Evolutionary conservation across 352 stramenopile species (phyloP).

Genomic region (Hyaloperonospora brassicae): DNA sequence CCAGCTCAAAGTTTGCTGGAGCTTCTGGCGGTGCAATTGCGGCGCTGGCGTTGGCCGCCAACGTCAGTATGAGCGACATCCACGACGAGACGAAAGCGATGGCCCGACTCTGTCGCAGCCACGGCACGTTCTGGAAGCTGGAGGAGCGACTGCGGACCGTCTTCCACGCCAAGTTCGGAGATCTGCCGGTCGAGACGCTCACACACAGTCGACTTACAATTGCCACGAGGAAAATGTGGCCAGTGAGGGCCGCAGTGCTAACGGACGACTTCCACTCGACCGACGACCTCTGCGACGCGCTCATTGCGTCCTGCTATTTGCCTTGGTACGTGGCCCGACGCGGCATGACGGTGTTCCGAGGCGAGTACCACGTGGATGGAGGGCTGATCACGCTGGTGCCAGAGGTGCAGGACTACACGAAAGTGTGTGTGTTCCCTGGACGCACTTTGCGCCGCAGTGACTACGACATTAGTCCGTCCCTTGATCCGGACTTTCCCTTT

Average conservation of each 20-base stretch:
- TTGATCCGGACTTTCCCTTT: slow-evolving; percentile 53
- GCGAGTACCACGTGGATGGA: slow-evolving; percentile 64
- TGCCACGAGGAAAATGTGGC: slow-evolving; percentile 66
- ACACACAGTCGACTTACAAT: slow-evolving; percentile 45
- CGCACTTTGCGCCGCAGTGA: slow-evolving; percentile 42
- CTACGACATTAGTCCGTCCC: slow-evolving; percentile 72
- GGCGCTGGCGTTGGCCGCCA: slow-evolving; percentile 49
- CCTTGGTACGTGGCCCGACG: slow-evolving; percentile 62
- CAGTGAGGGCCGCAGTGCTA: slow-evolving; percentile 38
- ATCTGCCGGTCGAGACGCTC: slow-evolving; percentile 34
- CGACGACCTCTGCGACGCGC: slow-evolving; percentile 48
- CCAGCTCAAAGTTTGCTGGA: slow-evolving; percentile 50
- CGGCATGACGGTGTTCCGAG: slow-evolving; percentile 45
- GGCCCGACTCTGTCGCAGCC: slow-evolving; percentile 36
- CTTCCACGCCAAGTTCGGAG: slow-evolving; percentile 46
- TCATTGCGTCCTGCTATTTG: slow-evolving; percentile 74
- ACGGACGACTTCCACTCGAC: slow-evolving; percentile 49
- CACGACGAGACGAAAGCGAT: slow-evolving; percentile 53
- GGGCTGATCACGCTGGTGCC: slow-evolving; percentile 61
- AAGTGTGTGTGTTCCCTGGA: slow-evolving; percentile 61
- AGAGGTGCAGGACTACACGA: slow-evolving; percentile 53
- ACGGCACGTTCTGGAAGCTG: slow-evolving; percentile 61
- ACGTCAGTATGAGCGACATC: slow-evolving; percentile 46
- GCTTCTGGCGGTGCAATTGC: slow-evolving; percentile 66
- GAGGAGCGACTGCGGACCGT: slow-evolving; percentile 48